phyloP scores from a whole-genome alignment of 352 stramenopile species.

The Globisporangium canariense region DNA sequence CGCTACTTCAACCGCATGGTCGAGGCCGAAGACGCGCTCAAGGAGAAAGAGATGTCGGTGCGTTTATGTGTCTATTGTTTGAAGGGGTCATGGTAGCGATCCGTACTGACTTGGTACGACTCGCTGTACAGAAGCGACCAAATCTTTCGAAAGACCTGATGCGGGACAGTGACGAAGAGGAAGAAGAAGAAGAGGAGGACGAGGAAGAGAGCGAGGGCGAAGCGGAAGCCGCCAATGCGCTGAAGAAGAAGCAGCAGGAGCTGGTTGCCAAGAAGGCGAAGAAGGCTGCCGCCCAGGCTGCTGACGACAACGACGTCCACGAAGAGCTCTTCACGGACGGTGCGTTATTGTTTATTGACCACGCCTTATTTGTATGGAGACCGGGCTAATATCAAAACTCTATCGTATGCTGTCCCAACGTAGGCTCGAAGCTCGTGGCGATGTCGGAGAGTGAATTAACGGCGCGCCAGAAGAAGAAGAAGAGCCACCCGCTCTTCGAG shows the following conservation, averaged over 20 bases:
- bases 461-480: slow-evolving; percentile 29
- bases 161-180: slow-evolving; percentile 39
- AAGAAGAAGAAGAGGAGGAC: slow-evolving; percentile 37
- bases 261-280: neutral
- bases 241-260: slow-evolving; percentile 1
- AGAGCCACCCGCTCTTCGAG: slow-evolving; percentile 68
- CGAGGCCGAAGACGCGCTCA: slow-evolving; percentile 39
- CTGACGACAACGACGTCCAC: slow-evolving; percentile 44
- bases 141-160: slow-evolving; percentile 52
- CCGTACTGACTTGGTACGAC: neutral
- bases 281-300: slow-evolving; percentile 15
- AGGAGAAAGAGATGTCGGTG: slow-evolving; percentile 35
- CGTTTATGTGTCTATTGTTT: neutral
- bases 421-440: slow-evolving; percentile 41
- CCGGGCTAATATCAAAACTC: neutral
- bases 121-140: slow-evolving; percentile 25
- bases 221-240: neutral
- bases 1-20: slow-evolving; percentile 60
- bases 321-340: slow-evolving; percentile 73
- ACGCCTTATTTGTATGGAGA: no score
- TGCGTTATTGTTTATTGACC: slow-evolving; percentile 8
- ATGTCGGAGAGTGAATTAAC: slow-evolving; percentile 20
- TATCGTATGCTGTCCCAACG: neutral
- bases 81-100: neutral
- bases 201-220: slow-evolving; percentile 25